Evolutionary conservation across 805 yeast species (phyloP).

Genomic region (Deakozyma indianensis): DNA sequence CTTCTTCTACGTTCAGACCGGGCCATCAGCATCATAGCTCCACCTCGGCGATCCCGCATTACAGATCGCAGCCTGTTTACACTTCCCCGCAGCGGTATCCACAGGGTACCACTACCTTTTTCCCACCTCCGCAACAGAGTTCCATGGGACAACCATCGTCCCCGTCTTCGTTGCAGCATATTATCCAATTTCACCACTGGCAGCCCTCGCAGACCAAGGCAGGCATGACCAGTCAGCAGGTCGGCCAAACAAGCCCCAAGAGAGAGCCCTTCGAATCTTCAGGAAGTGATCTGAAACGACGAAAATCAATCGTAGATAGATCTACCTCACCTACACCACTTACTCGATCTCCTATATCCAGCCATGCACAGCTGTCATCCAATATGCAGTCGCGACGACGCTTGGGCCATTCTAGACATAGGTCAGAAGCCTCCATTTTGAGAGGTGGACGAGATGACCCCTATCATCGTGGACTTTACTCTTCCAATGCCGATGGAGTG

Average conservation of each 20-base stretch:
- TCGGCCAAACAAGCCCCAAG: background rate
- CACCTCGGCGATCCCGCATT: slow-evolving; percentile 13
- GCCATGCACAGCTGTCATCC: background rate
- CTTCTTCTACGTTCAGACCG: slow-evolving; percentile 10
- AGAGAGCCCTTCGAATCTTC: background rate
- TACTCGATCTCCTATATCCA: background rate
- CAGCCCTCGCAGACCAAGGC: slow-evolving; percentile 20
- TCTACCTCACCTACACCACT: background rate
- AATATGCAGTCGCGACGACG: background rate
- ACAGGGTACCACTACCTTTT: slow-evolving; percentile 1
- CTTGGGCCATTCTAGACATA: background rate
- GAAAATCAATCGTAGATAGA: background rate
- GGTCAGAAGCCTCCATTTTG: background rate
- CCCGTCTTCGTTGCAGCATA: slow-evolving; percentile 28
- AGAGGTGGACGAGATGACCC: background rate
- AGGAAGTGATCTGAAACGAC: background rate
- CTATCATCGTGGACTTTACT: background rate
- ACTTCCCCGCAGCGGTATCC: slow-evolving; percentile 3
- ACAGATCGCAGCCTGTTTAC: slow-evolving; percentile 4
- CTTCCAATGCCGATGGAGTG: background rate
- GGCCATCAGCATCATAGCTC: slow-evolving; percentile 10
- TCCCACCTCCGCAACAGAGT: slow-evolving; percentile 12
- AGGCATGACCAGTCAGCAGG: background rate
- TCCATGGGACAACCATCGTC: slow-evolving; percentile 11
- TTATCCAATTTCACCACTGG: slow-evolving; percentile 47